Percentiles rank a stretch among this genome's conserved stretches.
These are phyloP conservation scores for Xylaria sp. DNA, from an alignment of 2,329 filamentous ascomycete species.

Conservation along the genomic window DNA sequence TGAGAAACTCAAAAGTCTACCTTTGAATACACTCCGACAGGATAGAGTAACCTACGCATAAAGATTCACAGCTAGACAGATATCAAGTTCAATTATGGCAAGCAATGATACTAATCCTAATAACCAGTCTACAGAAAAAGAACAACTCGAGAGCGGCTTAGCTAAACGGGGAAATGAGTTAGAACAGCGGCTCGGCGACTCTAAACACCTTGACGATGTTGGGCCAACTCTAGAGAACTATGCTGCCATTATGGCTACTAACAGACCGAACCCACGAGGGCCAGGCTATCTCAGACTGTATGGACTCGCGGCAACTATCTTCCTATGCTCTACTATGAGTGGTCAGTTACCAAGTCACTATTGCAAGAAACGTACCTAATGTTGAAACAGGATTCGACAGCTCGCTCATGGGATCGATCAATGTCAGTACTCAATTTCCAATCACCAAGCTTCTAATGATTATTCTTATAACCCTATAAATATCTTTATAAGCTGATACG, in stretches of 20 bases:
- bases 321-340: slow-evolving; percentile 56
- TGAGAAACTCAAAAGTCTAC: neutral
- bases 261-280: slow-evolving; percentile 48
- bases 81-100: slow-evolving; percentile 9
- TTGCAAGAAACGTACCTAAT: slow-evolving; percentile 4
- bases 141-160: neutral
- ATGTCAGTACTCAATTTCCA: slow-evolving; percentile 44
- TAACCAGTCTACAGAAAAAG: neutral
- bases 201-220: slow-evolving; percentile 18
- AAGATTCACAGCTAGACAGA: neutral
- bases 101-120: neutral
- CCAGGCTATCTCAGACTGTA: slow-evolving; percentile 49
- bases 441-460: neutral
- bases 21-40: neutral
- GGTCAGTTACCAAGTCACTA: slow-evolving; percentile 41
- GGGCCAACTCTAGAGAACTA: slow-evolving; percentile 44
- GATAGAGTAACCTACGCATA: neutral
- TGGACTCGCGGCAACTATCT: slow-evolving; percentile 46
- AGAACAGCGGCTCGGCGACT: slow-evolving; percentile 5
- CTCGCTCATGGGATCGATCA: slow-evolving; percentile 58
- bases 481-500: neutral
- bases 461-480: neutral
- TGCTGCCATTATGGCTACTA: slow-evolving; percentile 50
- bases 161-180: neutral
- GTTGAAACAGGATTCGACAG: slow-evolving; percentile 53